These are phyloP conservation scores for Wallacemonas sp. DNA, from an alignment of 208 protist genomes.

Conservation along the genomic window DNA sequence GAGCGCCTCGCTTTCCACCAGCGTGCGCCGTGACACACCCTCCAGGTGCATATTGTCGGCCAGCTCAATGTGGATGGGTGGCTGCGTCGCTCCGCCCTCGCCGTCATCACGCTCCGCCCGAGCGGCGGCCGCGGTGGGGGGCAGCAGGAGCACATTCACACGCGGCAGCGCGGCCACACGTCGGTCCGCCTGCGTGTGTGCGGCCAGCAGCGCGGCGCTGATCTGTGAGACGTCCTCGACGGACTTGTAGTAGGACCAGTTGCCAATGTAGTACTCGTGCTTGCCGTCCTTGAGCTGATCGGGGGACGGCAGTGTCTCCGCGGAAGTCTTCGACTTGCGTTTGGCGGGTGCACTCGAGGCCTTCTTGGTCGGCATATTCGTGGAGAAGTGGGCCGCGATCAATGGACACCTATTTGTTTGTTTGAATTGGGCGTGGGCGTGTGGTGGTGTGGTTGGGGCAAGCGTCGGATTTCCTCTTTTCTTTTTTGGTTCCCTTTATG, in stretches of 20 bases:
- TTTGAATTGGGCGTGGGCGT: background rate
- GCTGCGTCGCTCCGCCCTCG: background rate
- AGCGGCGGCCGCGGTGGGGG: constrained; percentile 13
- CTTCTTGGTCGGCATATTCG: constrained; percentile 40
- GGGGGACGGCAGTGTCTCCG: constrained; percentile 75
- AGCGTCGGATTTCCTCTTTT: no score
- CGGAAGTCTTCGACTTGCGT: constrained; percentile 32
- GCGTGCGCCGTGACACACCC: constrained; percentile 38
- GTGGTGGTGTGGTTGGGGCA: background rate
- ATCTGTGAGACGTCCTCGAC: constrained; percentile 63
- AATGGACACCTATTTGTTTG: background rate
- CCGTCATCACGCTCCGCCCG: constrained; percentile 8
- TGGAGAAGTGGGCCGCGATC: no score
- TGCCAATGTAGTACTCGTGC: constrained; percentile 72
- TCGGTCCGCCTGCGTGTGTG: constrained; percentile 55
- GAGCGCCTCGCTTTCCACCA: constrained; percentile 6
- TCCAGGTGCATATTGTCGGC: constrained; percentile 61
- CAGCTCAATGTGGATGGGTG: constrained; percentile 50
- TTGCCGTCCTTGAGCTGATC: constrained; percentile 51
- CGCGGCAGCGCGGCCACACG: constrained; percentile 50
- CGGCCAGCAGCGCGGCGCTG: constrained; percentile 37
- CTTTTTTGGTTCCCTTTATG: constrained; percentile 3
- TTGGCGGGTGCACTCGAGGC: constrained; percentile 21
- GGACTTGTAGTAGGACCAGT: constrained; percentile 66
- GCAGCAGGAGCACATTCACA: constrained; percentile 68